Evolutionary conservation across 192 early-diverging fungal species (phyloP).

Genomic region (Linnemannia zychae): DNA sequence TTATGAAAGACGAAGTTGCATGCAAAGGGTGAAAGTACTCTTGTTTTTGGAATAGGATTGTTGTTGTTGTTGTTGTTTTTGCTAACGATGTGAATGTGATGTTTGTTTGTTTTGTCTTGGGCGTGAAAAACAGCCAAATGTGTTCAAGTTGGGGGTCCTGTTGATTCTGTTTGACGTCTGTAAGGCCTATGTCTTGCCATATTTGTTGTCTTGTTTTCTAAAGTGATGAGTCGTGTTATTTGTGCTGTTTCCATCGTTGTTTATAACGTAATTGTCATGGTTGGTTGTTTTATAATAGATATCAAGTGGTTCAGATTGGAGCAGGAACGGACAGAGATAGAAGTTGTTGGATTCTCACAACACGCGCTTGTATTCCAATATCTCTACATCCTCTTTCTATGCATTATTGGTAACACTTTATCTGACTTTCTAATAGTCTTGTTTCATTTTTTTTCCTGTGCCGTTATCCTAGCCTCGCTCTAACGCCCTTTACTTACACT

Average conservation of each 20-base stretch:
- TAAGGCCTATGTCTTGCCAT: conserved; percentile 25
- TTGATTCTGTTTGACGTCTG: conserved; percentile 92
- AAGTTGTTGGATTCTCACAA: conserved; percentile 70
- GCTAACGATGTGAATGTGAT: not conserved
- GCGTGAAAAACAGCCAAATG: too few relatives aligned
- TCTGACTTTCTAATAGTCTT: too few relatives aligned
- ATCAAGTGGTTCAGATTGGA: conserved; percentile 95
- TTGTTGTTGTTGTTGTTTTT: conserved; percentile 20
- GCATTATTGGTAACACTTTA: conserved; percentile 68
- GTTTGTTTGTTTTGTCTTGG: too few relatives aligned
- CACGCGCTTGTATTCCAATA: conserved; percentile 80
- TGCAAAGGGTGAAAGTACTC: not conserved
- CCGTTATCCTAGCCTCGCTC: not conserved
- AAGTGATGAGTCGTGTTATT: too few relatives aligned
- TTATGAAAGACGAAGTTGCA: not conserved
- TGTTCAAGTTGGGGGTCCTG: conserved; percentile 82
- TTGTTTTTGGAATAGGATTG: not conserved
- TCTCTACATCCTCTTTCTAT: conserved; percentile 78
- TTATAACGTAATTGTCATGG: not conserved
- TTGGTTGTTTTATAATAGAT: conserved; percentile 53
- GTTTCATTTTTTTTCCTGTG: not conserved
- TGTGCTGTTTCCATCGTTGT: too few relatives aligned
- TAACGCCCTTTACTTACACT: too few relatives aligned
- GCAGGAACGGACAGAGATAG: conserved; percentile 66
- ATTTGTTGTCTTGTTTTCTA: too few relatives aligned